Percentiles rank a stretch among this genome's conserved stretches.
Conservation (phyloP, 179 eudicot genomes). For the Vitellaria paradoxa region DNA sequence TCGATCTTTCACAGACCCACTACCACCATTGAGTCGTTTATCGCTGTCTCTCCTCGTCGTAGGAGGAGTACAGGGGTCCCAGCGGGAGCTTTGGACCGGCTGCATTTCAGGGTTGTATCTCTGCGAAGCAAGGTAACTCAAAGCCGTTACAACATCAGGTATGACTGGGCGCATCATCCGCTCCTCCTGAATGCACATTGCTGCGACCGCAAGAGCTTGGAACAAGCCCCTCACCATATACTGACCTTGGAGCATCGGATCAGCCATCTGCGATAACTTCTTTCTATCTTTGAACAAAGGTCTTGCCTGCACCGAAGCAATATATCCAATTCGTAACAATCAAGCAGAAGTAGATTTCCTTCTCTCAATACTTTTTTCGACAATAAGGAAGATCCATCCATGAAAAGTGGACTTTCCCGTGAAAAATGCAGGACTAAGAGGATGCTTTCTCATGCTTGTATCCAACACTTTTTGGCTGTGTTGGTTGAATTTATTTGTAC, state of each 20-base stretch:
- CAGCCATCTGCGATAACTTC: slow-evolving; percentile 67
- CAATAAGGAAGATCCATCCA: too few relatives aligned
- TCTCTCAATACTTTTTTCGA: too few relatives aligned
- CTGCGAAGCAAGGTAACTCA: slow-evolving; percentile 73
- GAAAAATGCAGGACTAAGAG: neutral
- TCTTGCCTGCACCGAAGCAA: slow-evolving; percentile 30
- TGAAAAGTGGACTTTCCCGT: too few relatives aligned
- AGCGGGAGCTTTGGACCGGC: slow-evolving; percentile 32
- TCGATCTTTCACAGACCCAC: slow-evolving; percentile 36
- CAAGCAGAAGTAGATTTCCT: neutral
- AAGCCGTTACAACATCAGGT: slow-evolving; percentile 78
- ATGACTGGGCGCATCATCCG: slow-evolving; percentile 75
- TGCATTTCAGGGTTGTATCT: slow-evolving; percentile 46
- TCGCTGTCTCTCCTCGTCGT: slow-evolving; percentile 40
- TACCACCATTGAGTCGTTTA: slow-evolving; percentile 25
- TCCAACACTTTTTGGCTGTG: neutral
- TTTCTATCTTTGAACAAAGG: slow-evolving; percentile 56
- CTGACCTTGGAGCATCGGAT: slow-evolving; percentile 68
- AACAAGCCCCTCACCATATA: slow-evolving; percentile 63
- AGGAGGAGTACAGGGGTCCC: slow-evolving; percentile 41
- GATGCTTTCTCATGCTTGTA: neutral
- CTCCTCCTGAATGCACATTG: slow-evolving; percentile 89
- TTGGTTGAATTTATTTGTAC: too few relatives aligned
- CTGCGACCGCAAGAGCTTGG: slow-evolving; percentile 85
- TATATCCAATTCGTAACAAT: neutral